Base-by-base conservation (phyloP, 352 stramenopile genomes). In the Pythium volutum region DNA sequence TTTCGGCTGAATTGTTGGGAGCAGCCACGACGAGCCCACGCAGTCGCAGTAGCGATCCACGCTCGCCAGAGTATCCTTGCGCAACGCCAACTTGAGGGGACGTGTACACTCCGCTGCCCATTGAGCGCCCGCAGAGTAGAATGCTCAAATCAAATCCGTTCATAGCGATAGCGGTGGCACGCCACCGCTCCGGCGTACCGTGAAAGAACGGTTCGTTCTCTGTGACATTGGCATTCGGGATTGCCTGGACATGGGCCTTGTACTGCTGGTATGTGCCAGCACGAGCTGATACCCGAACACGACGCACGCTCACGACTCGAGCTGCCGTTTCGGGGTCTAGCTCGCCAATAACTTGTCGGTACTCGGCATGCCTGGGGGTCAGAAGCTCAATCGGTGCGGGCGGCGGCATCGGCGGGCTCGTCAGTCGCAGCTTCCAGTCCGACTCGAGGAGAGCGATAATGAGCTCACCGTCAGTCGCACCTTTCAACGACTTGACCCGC, bases 101-200 rank as follows among this genome's bases (percentile, higher is more conserved):
- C 3, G 64, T 48, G 36, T 72, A 72, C 25, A 72, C 65, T 9
- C 65, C 65, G 26, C 69, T 33, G 0, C 65, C 65, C 9, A 34
- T 15, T 2, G 59, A 41, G 47, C 65, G 45, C 20, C 65, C 65
- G 20, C 22, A n/a, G 4, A 67, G 33, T 31, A 22, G 16, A 22
- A 64, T 59, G 16, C 25, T 56, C 14, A 69, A 14, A 43, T 72
- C 55, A 38, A 72, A 72, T 1, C 65, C 65, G n/a, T 64, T 67
- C 22, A 64, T 15, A 2, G 65, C 65, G 31, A 72, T 72, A 8
- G 59, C 65, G 8, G 59, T 65, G 11, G 65, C 65, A 1, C 65
- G 52, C 65, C 65, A 72, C 10, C 55, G 65, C 45, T 72, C 53
- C 2, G 66, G 66, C 3, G 66, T 73, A 1, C 66, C 66, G 38